Conservation (phyloP, 352 stramenopile species). For the Globisporangium carolinianum region DNA sequence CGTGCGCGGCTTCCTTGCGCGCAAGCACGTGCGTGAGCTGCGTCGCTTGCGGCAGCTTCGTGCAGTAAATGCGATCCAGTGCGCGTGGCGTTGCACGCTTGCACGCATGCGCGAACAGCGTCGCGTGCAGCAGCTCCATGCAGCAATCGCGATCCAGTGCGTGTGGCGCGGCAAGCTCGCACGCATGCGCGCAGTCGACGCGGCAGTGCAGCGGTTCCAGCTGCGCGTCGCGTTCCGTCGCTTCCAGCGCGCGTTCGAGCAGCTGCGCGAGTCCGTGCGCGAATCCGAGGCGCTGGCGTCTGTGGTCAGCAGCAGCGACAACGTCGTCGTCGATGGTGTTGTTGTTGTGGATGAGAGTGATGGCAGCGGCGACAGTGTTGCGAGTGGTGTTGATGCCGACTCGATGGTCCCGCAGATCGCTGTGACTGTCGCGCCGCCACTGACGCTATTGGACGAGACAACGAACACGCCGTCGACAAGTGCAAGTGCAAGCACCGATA, state of each 20-base stretch:
- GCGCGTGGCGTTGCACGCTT: constrained; percentile 17
- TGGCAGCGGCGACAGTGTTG: neutral
- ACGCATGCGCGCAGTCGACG: constrained; percentile 13
- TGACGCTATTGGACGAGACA: neutral
- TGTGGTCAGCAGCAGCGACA: neutral
- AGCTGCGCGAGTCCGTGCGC: neutral
- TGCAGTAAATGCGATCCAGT: constrained; percentile 26
- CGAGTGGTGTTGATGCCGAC: neutral
- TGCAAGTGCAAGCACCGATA: constrained; percentile 1
- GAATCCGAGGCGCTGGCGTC: neutral
- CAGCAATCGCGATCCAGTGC: constrained; percentile 25
- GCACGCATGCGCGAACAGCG: constrained; percentile 19
- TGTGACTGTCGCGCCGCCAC: neutral
- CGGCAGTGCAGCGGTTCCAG: constrained; percentile 25
- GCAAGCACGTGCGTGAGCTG: constrained; percentile 24
- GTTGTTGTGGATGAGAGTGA: neutral
- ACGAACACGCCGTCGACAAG: constrained; percentile 1
- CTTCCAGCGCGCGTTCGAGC: constrained; percentile 13
- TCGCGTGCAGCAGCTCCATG: constrained; percentile 20
- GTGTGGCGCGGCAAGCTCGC: constrained; percentile 18
- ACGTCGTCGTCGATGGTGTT: neutral
- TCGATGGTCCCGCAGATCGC: neutral
- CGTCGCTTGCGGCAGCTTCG: constrained; percentile 21
- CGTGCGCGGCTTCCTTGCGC: constrained; percentile 34
- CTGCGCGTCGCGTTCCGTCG: constrained; percentile 24